Base-by-base conservation (phyloP, 805 yeast species). In the Sugiyamaella smithiae region DNA sequence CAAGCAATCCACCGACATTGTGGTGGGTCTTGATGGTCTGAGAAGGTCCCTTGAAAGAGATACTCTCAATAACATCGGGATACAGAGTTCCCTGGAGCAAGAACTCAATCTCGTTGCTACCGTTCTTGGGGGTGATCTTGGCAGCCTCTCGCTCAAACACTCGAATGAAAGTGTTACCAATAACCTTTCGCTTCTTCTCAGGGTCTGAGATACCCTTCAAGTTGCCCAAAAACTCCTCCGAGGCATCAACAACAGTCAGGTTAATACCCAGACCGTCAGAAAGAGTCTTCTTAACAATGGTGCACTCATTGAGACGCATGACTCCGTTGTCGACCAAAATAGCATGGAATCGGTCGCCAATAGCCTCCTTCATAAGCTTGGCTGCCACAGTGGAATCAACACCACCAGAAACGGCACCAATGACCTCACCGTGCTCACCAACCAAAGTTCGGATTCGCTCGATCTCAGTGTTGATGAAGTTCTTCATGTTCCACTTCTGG, bases 331-430 rank as follows among this genome's bases (percentile, higher is more conserved):
- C 99, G 55, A 93, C 99, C 65, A 88, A 80, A 63, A 93, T 90
- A 51, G 99, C 99, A 65, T 93, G 99, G 85, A 93, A 93, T 69
- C 99, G 82, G 64, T 88, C 93, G 66, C 99, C 99, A 69, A 93
- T 93, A 57, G 99, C 99, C 74, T 87, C 97, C 57, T 88, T 84
- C 96, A 93, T 85, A 67, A 93, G 79, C 77, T 91, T 93, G 57
- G 99, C 97, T 58, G 97, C 99, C 53, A 93, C 99, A 43, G 99
- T 93, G 45, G 99, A 93, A 73, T 93, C 99, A 55, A 93, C 99
- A 76, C 99, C 99, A 64, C 99, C 99, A 46, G 97, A 88, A 57
- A 93, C 99, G 48, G 99, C 99, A 73, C 99, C 99, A 65, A 93
- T 93, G 57, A 93, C 99, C 73, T 93, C 98, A 50, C 97, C 98